Evolutionary conservation across 1,284 basidiomycete genomes (phyloP).

Genomic region (Taiwanofungus camphoratus): DNA sequence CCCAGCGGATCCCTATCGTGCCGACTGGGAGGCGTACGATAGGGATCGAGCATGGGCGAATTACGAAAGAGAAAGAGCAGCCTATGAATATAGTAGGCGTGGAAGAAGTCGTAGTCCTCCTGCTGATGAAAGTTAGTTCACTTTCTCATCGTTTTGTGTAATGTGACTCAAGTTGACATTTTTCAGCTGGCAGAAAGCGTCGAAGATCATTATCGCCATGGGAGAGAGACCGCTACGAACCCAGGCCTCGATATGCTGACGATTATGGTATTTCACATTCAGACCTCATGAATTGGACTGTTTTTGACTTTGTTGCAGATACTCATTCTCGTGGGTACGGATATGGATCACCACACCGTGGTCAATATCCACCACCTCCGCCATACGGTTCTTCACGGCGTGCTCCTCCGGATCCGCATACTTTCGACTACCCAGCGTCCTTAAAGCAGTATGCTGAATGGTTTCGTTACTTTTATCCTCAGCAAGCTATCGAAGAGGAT

Average conservation of each 20-base stretch:
- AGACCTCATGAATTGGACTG: conserved; percentile 1
- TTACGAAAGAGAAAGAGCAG: conserved; percentile 62
- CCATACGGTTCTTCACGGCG: conserved; percentile 41
- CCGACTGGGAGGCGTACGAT: conserved; percentile 65
- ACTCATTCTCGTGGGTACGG: conserved; percentile 59
- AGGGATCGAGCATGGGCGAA: conserved; percentile 61
- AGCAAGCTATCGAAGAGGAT: conserved; percentile 74
- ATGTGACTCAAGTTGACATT: conserved; percentile 10
- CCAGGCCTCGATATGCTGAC: conserved; percentile 72
- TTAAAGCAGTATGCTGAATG: conserved; percentile 87
- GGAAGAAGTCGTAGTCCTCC: conserved; percentile 71
- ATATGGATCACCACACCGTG: conserved; percentile 57
- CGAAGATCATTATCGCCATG: conserved; percentile 84
- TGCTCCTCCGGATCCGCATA: conserved; percentile 74
- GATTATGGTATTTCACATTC: conserved; percentile 57
- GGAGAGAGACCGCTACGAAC: conserved; percentile 74
- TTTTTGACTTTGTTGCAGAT: conserved; percentile 35
- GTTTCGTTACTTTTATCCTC: conserved; percentile 79
- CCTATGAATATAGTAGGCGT: conserved; percentile 54
- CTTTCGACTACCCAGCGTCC: conserved; percentile 75
- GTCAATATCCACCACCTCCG: conserved; percentile 36
- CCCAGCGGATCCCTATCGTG: conserved; percentile 50
- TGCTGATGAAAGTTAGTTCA: conserved; percentile 56
- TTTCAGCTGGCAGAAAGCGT: conserved; percentile 63
- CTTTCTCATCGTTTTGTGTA: background rate